Conservation (phyloP, 176 grass and related monocot genomes). For the maize (Zea mays) region DNA sequence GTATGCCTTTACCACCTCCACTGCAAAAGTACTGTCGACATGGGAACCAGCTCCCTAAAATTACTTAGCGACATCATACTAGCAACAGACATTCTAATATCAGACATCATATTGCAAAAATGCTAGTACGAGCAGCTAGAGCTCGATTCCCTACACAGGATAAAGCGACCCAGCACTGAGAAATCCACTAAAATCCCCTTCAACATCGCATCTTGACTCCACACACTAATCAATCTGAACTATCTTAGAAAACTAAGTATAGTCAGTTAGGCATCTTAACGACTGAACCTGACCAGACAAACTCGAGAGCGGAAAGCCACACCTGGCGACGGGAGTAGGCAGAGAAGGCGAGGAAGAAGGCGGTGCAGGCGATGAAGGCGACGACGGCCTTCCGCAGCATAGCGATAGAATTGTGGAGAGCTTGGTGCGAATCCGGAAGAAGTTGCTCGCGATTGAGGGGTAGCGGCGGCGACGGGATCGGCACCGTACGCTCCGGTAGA, state of each 20-base stretch:
- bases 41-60: neutral
- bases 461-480: constrained; percentile 37
- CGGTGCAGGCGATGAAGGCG: constrained; percentile 47
- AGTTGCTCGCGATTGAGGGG: neutral
- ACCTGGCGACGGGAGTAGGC: constrained; percentile 54
- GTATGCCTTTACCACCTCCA: neutral
- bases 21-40: neutral
- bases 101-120: neutral
- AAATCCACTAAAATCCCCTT: constrained; percentile 30
- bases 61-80: neutral
- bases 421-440: constrained; percentile 17
- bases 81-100: neutral
- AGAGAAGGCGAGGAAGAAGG: constrained; percentile 52
- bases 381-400: constrained; percentile 55
- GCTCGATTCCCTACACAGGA: neutral
- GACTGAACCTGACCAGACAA: neutral
- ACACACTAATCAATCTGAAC: neutral
- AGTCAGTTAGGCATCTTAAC: neutral
- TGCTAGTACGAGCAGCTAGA: neutral
- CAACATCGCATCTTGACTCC: neutral
- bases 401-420: neutral
- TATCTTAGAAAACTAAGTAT: neutral
- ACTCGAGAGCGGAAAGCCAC: neutral
- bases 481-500: constrained; percentile 17
- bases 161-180: neutral